phyloP scores from a whole-genome alignment of 441 rosid genomes.

The Populus hybrid region DNA sequence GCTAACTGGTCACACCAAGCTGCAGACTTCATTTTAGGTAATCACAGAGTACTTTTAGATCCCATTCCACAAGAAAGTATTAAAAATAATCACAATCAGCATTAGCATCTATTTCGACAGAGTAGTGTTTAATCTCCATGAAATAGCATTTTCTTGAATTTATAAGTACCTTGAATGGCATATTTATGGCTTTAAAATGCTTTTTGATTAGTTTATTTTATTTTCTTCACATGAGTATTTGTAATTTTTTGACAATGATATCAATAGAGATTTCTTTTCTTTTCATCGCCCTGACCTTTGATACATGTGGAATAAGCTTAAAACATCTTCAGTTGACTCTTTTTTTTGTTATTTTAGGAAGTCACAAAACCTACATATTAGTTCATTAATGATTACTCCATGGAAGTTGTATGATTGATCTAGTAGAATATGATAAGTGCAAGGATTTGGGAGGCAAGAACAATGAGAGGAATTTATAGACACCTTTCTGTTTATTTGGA shows the following conservation, averaged over 20 bases:
- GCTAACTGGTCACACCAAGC: conserved; percentile 94
- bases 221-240: background rate
- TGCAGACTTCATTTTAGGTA: conserved; percentile 84
- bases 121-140: background rate
- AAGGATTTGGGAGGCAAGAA: background rate
- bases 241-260: background rate
- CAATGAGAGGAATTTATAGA: background rate
- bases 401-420: background rate
- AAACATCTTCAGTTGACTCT: background rate
- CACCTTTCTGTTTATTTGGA: background rate
- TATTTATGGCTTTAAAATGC: background rate
- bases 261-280: background rate
- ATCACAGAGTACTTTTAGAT: background rate
- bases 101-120: background rate
- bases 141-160: background rate
- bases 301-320: background rate
- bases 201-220: background rate
- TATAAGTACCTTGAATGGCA: background rate
- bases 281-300: background rate
- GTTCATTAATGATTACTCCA: background rate
- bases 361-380: background rate
- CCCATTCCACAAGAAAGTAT: background rate
- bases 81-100: background rate
- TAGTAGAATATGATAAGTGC: too few species aligned
- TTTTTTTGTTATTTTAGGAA: background rate